Conservation (phyloP, 2,329 filamentous ascomycete genomes). For the Penicillium vulpinum region DNA sequence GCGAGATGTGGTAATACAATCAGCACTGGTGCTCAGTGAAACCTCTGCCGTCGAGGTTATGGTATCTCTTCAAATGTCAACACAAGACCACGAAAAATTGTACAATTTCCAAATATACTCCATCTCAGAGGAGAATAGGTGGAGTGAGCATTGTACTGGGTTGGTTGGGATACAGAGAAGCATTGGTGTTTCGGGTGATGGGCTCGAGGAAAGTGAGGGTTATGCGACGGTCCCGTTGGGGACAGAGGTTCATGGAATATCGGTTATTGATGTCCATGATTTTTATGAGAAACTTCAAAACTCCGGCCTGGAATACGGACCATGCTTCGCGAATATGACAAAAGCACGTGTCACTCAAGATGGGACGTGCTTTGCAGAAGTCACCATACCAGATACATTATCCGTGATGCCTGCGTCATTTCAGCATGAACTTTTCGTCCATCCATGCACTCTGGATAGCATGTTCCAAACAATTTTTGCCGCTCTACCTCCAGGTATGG, state of each 20-base stretch:
- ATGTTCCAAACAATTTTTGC: constrained; percentile 33
- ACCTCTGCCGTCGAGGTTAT: constrained; percentile 17
- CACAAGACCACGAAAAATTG: neutral
- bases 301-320: constrained; percentile 32
- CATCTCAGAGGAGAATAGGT: constrained; percentile 18
- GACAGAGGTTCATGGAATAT: constrained; percentile 5
- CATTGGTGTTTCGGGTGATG: neutral
- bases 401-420: constrained; percentile 30
- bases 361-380: constrained; percentile 18
- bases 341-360: constrained; percentile 11
- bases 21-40: constrained; percentile 26
- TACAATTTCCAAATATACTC: constrained; percentile 27
- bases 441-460: constrained; percentile 35
- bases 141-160: constrained; percentile 30
- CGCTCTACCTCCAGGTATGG: constrained; percentile 13
- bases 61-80: constrained; percentile 10
- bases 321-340: constrained; percentile 27
- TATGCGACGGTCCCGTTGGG: neutral
- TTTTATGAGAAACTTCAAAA: constrained; percentile 29
- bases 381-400: constrained; percentile 29
- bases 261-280: constrained; percentile 17
- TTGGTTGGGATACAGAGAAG: neutral
- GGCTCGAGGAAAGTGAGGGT: neutral
- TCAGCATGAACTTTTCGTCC: constrained; percentile 29
- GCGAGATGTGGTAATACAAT: constrained; percentile 23